Evolutionary conservation across 2,329 filamentous ascomycete species (phyloP).

Genomic region (Aspergillaceae sp.): DNA sequence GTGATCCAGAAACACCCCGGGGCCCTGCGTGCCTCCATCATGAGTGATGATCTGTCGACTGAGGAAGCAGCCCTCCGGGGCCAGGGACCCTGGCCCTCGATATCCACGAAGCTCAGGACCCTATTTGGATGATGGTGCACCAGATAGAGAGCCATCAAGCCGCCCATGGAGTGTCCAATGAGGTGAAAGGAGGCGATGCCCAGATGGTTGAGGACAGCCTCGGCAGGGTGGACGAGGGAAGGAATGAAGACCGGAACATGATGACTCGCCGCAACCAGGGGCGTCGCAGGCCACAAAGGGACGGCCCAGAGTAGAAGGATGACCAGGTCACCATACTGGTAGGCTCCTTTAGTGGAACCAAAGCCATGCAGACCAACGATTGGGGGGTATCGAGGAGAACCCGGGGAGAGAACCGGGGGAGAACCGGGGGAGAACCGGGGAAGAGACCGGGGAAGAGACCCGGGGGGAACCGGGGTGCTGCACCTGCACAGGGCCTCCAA

Average conservation of each 20-base stretch:
- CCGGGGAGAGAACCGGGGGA: not conserved
- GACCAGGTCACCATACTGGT: conserved; percentile 8
- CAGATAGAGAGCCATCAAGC: conserved; percentile 14
- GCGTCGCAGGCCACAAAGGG: conserved; percentile 16
- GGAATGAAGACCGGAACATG: conserved; percentile 15
- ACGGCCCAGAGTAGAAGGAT: not conserved
- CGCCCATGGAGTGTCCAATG: conserved; percentile 21
- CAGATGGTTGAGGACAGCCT: conserved; percentile 12
- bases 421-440: no score
- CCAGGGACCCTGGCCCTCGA: conserved; percentile 15
- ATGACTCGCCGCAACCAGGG: conserved; percentile 15
- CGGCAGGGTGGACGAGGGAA: conserved; percentile 16
- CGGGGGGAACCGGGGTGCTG: no score
- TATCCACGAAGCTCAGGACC: conserved; percentile 16
- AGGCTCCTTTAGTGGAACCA: conserved; percentile 19
- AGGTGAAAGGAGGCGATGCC: conserved; percentile 13
- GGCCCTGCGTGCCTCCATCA: conserved; percentile 1
- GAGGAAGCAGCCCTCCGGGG: conserved; percentile 19
- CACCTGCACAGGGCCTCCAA: conserved; percentile 4
- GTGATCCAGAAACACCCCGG: conserved; percentile 9
- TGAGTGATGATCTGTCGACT: conserved; percentile 17
- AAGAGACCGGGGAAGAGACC: no score
- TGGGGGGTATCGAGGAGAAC: conserved; percentile 6
- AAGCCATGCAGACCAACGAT: conserved; percentile 20
- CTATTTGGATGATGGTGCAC: conserved; percentile 7